These are phyloP conservation scores for Sorghum bicolor DNA, from an alignment of 176 grass and related monocot species.

Conservation along the genomic window Sorghum_bicolor_NCBIv3 NC_012870.2:12841001-12841500, in stretches of 20 bases:
- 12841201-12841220: conserved; percentile 60
- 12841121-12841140: neutral
- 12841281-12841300: conserved; percentile 57
- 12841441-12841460: neutral
- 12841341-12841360: neutral
- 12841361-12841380: neutral
- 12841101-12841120: neutral
- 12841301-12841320: conserved; percentile 8
- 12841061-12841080: neutral
- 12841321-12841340: neutral
- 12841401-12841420: neutral
- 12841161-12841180: neutral
- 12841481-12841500: neutral
- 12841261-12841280: conserved; percentile 87
- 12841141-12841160: neutral
- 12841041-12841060: neutral
- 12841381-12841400: neutral
- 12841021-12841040: neutral
- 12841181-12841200: neutral
- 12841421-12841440: neutral
- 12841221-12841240: conserved; percentile 64
- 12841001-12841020: neutral
- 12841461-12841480: neutral
- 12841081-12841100: neutral
- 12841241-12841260: conserved; percentile 86